Conservation (phyloP, 176 grass and related monocot genomes). For the Neostapfia colusana region DNA sequence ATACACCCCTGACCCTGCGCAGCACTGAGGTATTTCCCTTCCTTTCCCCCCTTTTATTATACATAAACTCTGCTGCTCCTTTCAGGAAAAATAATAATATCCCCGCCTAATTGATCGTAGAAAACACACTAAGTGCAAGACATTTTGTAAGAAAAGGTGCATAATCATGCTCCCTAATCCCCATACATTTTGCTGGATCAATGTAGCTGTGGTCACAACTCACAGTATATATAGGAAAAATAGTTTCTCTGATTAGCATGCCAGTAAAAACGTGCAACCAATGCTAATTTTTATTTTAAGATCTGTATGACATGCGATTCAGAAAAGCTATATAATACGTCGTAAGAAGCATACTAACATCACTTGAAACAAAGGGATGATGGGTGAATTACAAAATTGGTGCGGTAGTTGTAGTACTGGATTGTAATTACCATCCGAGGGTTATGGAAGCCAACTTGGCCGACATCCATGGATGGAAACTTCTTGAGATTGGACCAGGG, state of each 20-base stretch:
- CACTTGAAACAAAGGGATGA: too few species aligned
- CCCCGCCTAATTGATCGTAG: not conserved
- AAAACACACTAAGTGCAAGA: not conserved
- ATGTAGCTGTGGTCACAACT: too few species aligned
- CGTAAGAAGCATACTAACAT: too few species aligned
- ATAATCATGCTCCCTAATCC: not conserved
- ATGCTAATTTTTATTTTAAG: too few species aligned
- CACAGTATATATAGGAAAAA: too few species aligned
- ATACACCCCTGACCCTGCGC: not conserved
- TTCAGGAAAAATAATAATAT: not conserved
- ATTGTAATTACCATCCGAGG: slow-evolving; percentile 64
- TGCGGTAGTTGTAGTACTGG: not conserved
- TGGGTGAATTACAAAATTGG: not conserved
- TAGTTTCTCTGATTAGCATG: too few species aligned
- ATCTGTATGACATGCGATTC: too few species aligned
- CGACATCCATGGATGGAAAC: slow-evolving; percentile 89
- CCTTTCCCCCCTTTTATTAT: not conserved
- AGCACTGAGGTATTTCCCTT: not conserved
- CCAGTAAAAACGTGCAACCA: too few species aligned
- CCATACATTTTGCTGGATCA: not conserved
- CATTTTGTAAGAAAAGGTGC: not conserved
- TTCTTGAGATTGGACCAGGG: slow-evolving; percentile 99
- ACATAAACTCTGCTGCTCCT: not conserved
- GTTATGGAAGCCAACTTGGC: slow-evolving; percentile 98
- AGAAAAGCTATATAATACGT: too few species aligned